Evolutionary conservation across 495 filamentous ascomycete species (phyloP), one percentile per base, ranked within the genome.

Genomic region (Aspergillus affinis): DNA sequence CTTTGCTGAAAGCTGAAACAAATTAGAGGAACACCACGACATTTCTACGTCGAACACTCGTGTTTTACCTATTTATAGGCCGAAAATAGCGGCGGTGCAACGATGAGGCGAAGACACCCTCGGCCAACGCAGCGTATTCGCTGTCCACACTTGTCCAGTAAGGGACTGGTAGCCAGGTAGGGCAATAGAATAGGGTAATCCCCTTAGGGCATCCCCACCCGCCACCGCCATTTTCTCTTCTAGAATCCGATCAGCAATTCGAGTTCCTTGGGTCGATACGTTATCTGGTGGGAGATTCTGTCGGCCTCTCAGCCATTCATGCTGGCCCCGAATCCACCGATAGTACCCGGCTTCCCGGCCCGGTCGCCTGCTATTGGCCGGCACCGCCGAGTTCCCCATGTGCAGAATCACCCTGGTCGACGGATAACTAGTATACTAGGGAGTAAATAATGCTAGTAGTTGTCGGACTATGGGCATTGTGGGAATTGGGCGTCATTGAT

Each of bases 321-420:
- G 36, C 49, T 18, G 54, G 26, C 50, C 51, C 45, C 59, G 27
- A 44, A 46, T 51, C 23, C 53, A 30, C 60, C 61, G 60, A 62
- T 41, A 51, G 44, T 55, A 55, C 55, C 60, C 60, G 61, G 59
- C 49, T 53, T 55, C 41, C 54, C 61, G 61, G 61, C 56, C 61
- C 61, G 61, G 61, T 63, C 32, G 61, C 55, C 8, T 59, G 26
- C 53, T n/a, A 63, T 63, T 63, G 61, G 61, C 23, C 21, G 30
- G 7, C 6, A 9, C n/a, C 61, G 56, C 61, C 61, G 61, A 63
- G 51, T 45, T 41, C 46, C 27, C 46, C 19, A 41, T 61, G 53
- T 27, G 17, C n/a, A n/a, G 29, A 41, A 15, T 2, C 36, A 10
- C 36, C 23, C 23, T 26, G 23, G 23, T 41, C 36, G 36, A 41